Conservation (phyloP, 1,284 basidiomycete genomes). For the Sporisorium sorghi region DNA sequence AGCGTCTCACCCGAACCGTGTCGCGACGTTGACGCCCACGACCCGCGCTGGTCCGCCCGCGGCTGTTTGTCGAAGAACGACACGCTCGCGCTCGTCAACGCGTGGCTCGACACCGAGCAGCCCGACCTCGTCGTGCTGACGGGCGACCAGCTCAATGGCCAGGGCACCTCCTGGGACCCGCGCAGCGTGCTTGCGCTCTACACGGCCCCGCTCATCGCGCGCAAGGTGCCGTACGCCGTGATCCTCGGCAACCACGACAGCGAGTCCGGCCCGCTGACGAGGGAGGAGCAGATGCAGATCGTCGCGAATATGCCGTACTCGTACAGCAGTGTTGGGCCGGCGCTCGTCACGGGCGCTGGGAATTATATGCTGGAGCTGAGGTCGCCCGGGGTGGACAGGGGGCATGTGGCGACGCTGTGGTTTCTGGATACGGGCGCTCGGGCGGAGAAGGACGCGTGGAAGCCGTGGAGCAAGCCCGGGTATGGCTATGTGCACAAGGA, state of each 20-base stretch:
- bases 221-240: slow-evolving; percentile 85
- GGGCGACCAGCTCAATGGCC: slow-evolving; percentile 71
- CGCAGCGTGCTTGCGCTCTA: slow-evolving; percentile 88
- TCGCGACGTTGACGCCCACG: slow-evolving; percentile 43
- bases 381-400: slow-evolving; percentile 71
- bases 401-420: slow-evolving; percentile 87
- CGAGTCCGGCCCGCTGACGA: slow-evolving; percentile 52
- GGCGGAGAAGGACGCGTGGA: slow-evolving; percentile 41
- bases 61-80: slow-evolving; percentile 54
- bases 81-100: slow-evolving; percentile 47
- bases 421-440: slow-evolving; percentile 86
- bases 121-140: slow-evolving; percentile 84
- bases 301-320: slow-evolving; percentile 82
- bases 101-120: slow-evolving; percentile 77
- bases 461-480: slow-evolving; percentile 45
- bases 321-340: slow-evolving; percentile 81
- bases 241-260: slow-evolving; percentile 84
- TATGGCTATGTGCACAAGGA: slow-evolving; percentile 62
- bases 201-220: slow-evolving; percentile 79
- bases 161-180: slow-evolving; percentile 86
- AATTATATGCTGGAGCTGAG: slow-evolving; percentile 31
- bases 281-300: slow-evolving; percentile 76
- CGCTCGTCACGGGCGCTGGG: slow-evolving; percentile 74
- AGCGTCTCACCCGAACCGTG: slow-evolving; percentile 57
- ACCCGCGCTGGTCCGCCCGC: slow-evolving; percentile 25